These are phyloP conservation scores for Trichosporon sp. DNA, from an alignment of 1,284 basidiomycete genomes.

Conservation along the genomic window DNA sequence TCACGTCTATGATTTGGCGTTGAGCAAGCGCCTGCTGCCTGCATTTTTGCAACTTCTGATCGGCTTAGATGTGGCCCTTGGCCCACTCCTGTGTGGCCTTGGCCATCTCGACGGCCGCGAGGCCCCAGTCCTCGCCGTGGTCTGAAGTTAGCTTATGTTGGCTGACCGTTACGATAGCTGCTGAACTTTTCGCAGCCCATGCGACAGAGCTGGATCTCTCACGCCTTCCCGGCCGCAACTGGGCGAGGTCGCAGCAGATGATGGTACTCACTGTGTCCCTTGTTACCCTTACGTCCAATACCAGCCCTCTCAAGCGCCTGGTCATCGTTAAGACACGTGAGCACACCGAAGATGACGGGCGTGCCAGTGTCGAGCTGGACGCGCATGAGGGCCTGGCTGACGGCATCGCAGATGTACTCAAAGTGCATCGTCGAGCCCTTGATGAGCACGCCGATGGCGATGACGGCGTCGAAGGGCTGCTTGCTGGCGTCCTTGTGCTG, in stretches of 20 bases:
- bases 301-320: constrained; percentile 92
- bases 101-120: constrained; percentile 90
- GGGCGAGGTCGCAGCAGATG: too few species aligned
- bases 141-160: constrained; percentile 26
- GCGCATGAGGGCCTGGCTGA: constrained; percentile 87
- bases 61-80: constrained; percentile 16
- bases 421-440: constrained; percentile 97
- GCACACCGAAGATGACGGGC: constrained; percentile 94
- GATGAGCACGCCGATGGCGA: constrained; percentile 95
- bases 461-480: constrained; percentile 76
- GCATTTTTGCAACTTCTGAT: background rate
- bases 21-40: too few species aligned
- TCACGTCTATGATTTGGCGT: background rate
- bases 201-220: too few species aligned
- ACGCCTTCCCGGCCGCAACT: too few species aligned
- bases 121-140: constrained; percentile 86
- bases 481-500: constrained; percentile 48
- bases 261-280: constrained; percentile 47
- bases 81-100: constrained; percentile 66
- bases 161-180: too few species aligned
- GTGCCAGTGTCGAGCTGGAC: constrained; percentile 86
- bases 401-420: constrained; percentile 93
- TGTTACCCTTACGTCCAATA: constrained; percentile 50
- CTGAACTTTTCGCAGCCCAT: too few species aligned
- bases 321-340: constrained; percentile 87